A percentile compares a stretch with the other conserved stretches of the same genome.
Evolutionary conservation across 2,329 filamentous ascomycete genomes (phyloP).

Genomic region (Fusarium sublunatum): DNA sequence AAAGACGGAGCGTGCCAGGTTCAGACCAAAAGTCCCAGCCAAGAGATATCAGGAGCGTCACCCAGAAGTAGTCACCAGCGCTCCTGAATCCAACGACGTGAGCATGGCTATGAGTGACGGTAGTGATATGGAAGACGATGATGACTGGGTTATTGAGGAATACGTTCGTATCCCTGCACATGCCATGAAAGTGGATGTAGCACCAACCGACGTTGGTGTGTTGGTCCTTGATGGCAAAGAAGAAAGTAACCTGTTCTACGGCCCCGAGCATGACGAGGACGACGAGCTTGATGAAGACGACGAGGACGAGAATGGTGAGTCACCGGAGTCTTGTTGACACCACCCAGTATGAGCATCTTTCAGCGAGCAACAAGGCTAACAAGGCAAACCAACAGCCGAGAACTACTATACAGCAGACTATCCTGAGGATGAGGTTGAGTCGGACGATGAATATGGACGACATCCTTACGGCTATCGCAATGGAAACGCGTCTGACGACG

Average conservation of each 20-base stretch:
- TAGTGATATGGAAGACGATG: conserved; percentile 58
- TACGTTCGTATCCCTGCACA: conserved; percentile 70
- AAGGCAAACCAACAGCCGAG: conserved; percentile 64
- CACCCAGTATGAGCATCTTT: conserved; percentile 7
- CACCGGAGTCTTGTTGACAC: not conserved
- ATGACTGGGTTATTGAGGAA: conserved; percentile 72
- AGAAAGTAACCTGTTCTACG: conserved; percentile 70
- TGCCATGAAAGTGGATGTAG: conserved; percentile 59
- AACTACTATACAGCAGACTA: conserved; percentile 85
- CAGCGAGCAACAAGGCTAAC: conserved; percentile 23
- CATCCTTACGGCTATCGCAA: conserved; percentile 67
- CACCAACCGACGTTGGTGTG: conserved; percentile 64
- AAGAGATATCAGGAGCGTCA: conserved; percentile 68
- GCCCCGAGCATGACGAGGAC: conserved; percentile 69
- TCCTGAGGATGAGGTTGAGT: conserved; percentile 81
- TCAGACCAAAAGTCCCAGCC: conserved; percentile 66
- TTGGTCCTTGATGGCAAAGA: conserved; percentile 68
- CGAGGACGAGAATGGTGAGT: conserved; percentile 72
- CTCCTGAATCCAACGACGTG: conserved; percentile 38
- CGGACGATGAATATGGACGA: conserved; percentile 66
- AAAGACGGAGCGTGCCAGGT: conserved; percentile 53
- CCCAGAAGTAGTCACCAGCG: conserved; percentile 51
- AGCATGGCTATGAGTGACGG: conserved; percentile 55
- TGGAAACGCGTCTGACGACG: conserved; percentile 64
- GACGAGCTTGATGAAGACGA: conserved; percentile 70